These are phyloP conservation scores for Fusarium euwallaceae DNA, from an alignment of 2,329 filamentous ascomycete species.

Conservation along the genomic window DNA sequence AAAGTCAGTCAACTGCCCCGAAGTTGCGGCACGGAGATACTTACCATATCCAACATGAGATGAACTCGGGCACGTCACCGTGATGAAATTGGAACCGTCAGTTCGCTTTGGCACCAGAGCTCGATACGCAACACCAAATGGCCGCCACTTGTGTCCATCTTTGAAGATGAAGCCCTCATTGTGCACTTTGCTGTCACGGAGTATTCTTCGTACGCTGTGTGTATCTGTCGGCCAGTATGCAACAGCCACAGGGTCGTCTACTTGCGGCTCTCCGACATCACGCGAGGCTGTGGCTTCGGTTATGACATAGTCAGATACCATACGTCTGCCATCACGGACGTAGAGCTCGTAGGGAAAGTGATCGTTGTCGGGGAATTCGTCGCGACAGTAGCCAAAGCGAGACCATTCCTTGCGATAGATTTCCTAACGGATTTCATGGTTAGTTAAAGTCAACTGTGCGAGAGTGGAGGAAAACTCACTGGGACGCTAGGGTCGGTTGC, in stretches of 20 bases:
- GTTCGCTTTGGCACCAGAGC: not conserved
- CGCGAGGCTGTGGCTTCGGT: not conserved
- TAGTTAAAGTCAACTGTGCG: no score
- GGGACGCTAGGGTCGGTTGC: not conserved
- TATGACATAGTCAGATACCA: not conserved
- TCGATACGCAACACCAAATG: not conserved
- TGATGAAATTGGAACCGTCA: not conserved
- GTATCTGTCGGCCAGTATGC: not conserved
- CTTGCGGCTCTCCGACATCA: not conserved
- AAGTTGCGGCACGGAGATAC: not conserved
- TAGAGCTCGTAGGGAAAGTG: not conserved
- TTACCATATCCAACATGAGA: not conserved
- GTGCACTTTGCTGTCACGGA: not conserved
- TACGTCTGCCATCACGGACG: not conserved
- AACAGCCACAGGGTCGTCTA: not conserved
- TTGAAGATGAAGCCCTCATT: not conserved
- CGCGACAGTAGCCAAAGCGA: not conserved
- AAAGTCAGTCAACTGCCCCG: not conserved
- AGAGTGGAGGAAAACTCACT: not conserved
- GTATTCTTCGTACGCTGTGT: not conserved
- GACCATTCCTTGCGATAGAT: not conserved
- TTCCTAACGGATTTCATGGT: not conserved
- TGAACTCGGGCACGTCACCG: not conserved
- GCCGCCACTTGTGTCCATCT: not conserved
- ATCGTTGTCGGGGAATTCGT: not conserved